phyloP scores from a whole-genome alignment of 2,329 filamentous ascomycete genomes.

The Iodosphaeria phyllophila region DNA sequence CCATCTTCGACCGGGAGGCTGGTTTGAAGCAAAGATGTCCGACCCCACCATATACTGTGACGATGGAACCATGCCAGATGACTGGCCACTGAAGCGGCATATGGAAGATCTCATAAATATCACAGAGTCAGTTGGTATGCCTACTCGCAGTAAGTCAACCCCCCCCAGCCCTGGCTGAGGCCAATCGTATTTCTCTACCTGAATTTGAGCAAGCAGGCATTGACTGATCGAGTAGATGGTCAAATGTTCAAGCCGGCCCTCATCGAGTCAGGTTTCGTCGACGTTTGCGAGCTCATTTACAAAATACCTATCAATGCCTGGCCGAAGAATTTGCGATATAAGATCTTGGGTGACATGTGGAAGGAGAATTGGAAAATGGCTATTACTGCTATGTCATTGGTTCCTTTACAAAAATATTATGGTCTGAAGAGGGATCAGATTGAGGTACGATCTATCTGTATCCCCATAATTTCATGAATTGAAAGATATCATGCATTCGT shows the following conservation, averaged over 20 bases:
- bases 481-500: too few species aligned
- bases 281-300: constrained; percentile 30
- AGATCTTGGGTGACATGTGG: constrained; percentile 25
- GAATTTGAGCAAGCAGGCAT: too few species aligned
- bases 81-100: constrained; percentile 21
- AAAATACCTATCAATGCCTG: constrained; percentile 36
- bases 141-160: constrained; percentile 18
- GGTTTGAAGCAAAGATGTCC: constrained; percentile 33
- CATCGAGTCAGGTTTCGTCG: constrained; percentile 32
- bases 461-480: too few species aligned
- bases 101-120: constrained; percentile 20
- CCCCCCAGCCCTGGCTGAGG: too few species aligned
- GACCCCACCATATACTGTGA: constrained; percentile 20
- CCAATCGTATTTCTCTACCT: too few species aligned
- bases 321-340: constrained; percentile 25
- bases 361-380: constrained; percentile 24
- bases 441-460: too few species aligned
- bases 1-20: constrained; percentile 31
- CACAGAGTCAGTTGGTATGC: constrained; percentile 17
- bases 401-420: too few species aligned
- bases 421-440: too few species aligned
- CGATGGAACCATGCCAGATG: constrained; percentile 21
- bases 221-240: too few species aligned
- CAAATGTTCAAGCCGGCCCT: constrained; percentile 17
- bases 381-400: too few species aligned